phyloP scores from a whole-genome alignment of 2,329 filamentous ascomycete species.

The Tolypocladium nubicola region DNA sequence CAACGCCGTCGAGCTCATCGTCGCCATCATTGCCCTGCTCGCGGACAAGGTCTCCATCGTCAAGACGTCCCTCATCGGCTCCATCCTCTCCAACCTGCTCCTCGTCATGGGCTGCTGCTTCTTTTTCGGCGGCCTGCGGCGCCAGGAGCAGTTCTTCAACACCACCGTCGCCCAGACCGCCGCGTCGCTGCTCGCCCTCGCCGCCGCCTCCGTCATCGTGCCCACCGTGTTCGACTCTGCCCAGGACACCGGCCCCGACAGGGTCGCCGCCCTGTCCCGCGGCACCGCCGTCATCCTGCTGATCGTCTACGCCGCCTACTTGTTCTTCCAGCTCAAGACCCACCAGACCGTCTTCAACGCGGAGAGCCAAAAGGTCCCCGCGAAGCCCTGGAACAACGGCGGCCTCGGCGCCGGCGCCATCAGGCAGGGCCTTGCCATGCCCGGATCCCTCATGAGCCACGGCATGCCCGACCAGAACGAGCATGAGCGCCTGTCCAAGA shows the following conservation, averaged over 20 bases:
- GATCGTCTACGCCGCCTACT: slow-evolving; percentile 71
- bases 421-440: slow-evolving; percentile 27
- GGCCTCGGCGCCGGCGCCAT: slow-evolving; percentile 20
- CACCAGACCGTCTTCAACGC: slow-evolving; percentile 72
- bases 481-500: slow-evolving; percentile 33
- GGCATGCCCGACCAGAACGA: slow-evolving; percentile 21
- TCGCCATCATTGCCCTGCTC: slow-evolving; percentile 72
- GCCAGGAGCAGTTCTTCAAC: slow-evolving; percentile 82
- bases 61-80: slow-evolving; percentile 84
- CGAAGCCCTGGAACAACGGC: slow-evolving; percentile 31
- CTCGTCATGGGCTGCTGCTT: slow-evolving; percentile 89
- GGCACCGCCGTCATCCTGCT: slow-evolving; percentile 73
- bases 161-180: slow-evolving; percentile 85
- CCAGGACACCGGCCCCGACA: slow-evolving; percentile 26
- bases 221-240: slow-evolving; percentile 71
- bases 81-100: slow-evolving; percentile 82
- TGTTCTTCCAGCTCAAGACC: slow-evolving; percentile 85
- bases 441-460: slow-evolving; percentile 27
- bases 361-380: slow-evolving; percentile 67
- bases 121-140: slow-evolving; percentile 73
- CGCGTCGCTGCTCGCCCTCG: slow-evolving; percentile 67
- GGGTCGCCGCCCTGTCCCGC: slow-evolving; percentile 55
- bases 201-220: slow-evolving; percentile 74
- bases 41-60: slow-evolving; percentile 73
- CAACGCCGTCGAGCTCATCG: slow-evolving; percentile 84